phyloP scores from a whole-genome alignment of 2,329 filamentous ascomycete species.

The Clarireedia homoeocarpa region DNA sequence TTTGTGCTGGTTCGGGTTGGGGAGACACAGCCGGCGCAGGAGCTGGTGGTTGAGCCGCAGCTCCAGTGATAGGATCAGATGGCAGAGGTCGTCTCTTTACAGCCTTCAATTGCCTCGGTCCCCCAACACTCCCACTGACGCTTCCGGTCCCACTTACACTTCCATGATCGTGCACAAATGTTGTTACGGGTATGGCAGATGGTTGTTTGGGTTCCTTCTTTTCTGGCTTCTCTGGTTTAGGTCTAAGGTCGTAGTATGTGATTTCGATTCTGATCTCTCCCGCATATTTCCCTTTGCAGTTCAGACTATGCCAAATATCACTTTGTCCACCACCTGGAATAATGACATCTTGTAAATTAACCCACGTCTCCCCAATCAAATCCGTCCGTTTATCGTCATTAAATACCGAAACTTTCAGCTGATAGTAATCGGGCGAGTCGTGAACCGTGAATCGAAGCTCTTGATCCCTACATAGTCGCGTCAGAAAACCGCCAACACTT shows the following conservation, averaged over 20 bases:
- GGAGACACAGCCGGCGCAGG: slow-evolving; percentile 39
- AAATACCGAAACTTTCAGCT: slow-evolving; percentile 91
- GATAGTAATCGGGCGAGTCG: slow-evolving; percentile 93
- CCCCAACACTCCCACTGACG: slow-evolving; percentile 25
- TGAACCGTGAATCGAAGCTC: slow-evolving; percentile 94
- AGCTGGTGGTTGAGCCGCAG: slow-evolving; percentile 32
- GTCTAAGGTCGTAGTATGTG: slow-evolving; percentile 87
- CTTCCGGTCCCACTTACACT: slow-evolving; percentile 1
- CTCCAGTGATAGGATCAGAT: slow-evolving; percentile 56
- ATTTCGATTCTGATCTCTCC: slow-evolving; percentile 92
- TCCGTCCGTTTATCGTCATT: slow-evolving; percentile 98
- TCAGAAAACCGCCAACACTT: slow-evolving; percentile 12
- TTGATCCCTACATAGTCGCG: slow-evolving; percentile 67
- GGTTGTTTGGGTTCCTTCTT: slow-evolving; percentile 32
- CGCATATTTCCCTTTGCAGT: slow-evolving; percentile 88
- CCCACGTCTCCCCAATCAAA: slow-evolving; percentile 88
- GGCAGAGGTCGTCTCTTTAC: slow-evolving; percentile 82
- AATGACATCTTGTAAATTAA: slow-evolving; percentile 75
- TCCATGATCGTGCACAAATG: slow-evolving; percentile 17
- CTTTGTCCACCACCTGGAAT: slow-evolving; percentile 83
- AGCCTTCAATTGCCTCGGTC: slow-evolving; percentile 42
- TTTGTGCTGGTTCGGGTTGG: slow-evolving; percentile 32
- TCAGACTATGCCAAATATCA: slow-evolving; percentile 84
- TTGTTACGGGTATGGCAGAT: slow-evolving; percentile 28
- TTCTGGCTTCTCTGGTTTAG: slow-evolving; percentile 67